Base-by-base conservation (phyloP, 1,284 basidiomycete genomes). In the Ganoderma resinaceum region DNA sequence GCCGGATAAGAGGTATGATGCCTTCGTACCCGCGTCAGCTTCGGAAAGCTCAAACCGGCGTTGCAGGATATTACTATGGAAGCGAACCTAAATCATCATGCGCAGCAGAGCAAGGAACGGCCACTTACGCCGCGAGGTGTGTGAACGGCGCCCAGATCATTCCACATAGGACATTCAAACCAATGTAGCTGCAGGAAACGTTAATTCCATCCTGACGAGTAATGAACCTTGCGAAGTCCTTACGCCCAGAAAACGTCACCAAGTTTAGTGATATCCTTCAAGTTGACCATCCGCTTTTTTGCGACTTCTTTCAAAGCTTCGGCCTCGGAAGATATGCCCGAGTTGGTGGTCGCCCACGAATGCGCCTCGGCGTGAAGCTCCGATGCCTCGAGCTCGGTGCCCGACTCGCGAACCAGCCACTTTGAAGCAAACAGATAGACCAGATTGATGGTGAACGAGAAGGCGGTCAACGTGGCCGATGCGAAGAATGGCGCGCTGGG, bases 221-320 rank as follows among this genome's bases (percentile, higher is more conserved):
- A 12, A n/a, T n/a, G 20, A 59, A n/a, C 40, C 38, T 23, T 6
- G 37, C 29, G 14, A 49, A 11, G n/a, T 0, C 81, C 90, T 81
- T 79, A 93, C 85, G 90, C 86, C 92, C 92, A 95, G 75, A 94
- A 95, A 12, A 92, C 84, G 75, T 94, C 93, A 8, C 92, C 93
- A 6, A 95, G 82, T 69, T 86, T 86, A 1, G 86, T 84, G 52
- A 93, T 83, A 69, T 91, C 86, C 58, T 80, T 80, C 43, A 92
- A 74, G 67, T 86, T 83, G 20, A 93, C 90, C 74, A 81, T 84
- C 43, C 85, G 85, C 78, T 91, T 91, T 73, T 84, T 84, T 9
- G 90, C 89, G 7, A 91, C 89, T 68, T 84, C 87, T 73, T 88
- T 83, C 65, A 92, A 77, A n/a, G 89, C 90, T 74, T 88, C 84